phyloP scores from a whole-genome alignment of 1,139 yeast genomes.

The Zygoascus hellenicus region DNA sequence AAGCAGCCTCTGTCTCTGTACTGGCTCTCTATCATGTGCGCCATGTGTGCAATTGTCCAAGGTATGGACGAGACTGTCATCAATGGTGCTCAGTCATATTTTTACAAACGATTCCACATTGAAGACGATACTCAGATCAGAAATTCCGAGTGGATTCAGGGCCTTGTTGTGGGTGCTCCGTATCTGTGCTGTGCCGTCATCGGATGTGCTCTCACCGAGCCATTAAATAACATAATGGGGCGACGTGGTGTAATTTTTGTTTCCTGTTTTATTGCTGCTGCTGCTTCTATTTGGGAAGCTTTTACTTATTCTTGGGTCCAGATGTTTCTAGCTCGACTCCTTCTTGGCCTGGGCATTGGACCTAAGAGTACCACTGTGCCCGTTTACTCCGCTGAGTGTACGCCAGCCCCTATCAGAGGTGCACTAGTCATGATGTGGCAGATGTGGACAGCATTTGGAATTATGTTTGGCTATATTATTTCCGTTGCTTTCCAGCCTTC shows the following conservation, averaged over 20 bases:
- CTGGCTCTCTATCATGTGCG: conserved; percentile 63
- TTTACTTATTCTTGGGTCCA: conserved; percentile 70
- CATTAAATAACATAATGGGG: conserved; percentile 56
- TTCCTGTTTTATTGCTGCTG: conserved; percentile 59
- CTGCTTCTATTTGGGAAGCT: conserved; percentile 74
- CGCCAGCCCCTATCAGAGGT: conserved; percentile 73
- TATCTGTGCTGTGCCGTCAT: conserved; percentile 66
- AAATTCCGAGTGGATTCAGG: conserved; percentile 62
- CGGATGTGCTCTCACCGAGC: conserved; percentile 72
- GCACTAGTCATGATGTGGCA: conserved; percentile 86
- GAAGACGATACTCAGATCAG: conserved; percentile 32
- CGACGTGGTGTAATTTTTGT: conserved; percentile 69
- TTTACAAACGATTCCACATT: conserved; percentile 54
- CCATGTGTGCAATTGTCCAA: conserved; percentile 87
- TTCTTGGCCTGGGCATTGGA: conserved; percentile 74
- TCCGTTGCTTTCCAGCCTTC: conserved; percentile 54
- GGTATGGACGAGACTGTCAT: conserved; percentile 91
- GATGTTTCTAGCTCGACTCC: conserved; percentile 64
- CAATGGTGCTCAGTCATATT: conserved; percentile 75
- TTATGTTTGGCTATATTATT: conserved; percentile 72
- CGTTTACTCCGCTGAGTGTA: conserved; percentile 73
- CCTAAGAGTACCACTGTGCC: conserved; percentile 79
- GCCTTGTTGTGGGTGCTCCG: conserved; percentile 76
- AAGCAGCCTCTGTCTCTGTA: conserved; percentile 54
- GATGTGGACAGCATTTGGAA: conserved; percentile 82